phyloP scores from a whole-genome alignment of 345 rosid species.

The Syzygium jambos region DNA sequence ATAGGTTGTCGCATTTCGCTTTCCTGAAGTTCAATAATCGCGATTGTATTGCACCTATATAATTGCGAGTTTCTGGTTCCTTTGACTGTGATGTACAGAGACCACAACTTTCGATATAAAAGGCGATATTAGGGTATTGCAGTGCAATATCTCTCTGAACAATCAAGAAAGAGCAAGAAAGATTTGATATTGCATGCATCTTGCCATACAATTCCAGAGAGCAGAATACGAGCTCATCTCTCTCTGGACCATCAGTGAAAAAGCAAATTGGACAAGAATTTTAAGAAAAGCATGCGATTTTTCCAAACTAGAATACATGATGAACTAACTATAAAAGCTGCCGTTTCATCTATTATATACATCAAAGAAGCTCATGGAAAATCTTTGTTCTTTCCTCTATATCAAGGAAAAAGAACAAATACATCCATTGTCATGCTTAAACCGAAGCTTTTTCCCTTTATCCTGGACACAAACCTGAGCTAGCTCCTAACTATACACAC shows the following conservation, averaged over 20 bases:
- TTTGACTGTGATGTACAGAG: background rate
- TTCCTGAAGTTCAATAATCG: background rate
- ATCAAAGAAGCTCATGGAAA: background rate
- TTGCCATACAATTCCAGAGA: background rate
- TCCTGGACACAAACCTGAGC: background rate
- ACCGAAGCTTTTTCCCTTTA: background rate
- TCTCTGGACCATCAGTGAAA: background rate
- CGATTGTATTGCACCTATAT: background rate
- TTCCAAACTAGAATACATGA: background rate
- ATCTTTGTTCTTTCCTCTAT: background rate
- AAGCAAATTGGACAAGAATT: background rate
- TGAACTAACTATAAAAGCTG: background rate
- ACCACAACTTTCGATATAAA: background rate
- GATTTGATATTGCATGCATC: background rate
- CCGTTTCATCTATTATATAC: background rate
- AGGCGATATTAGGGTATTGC: background rate
- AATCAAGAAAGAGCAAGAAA: background rate
- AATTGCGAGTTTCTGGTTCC: background rate
- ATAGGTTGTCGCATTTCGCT: background rate
- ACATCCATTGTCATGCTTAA: background rate
- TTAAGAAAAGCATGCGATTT: background rate
- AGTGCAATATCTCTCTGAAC: background rate
- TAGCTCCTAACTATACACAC: background rate
- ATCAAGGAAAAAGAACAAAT: background rate
- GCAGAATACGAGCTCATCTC: background rate